Evolutionary conservation across 2,329 filamentous ascomycete species (phyloP).

Genomic region (Xylogone sp.): DNA sequence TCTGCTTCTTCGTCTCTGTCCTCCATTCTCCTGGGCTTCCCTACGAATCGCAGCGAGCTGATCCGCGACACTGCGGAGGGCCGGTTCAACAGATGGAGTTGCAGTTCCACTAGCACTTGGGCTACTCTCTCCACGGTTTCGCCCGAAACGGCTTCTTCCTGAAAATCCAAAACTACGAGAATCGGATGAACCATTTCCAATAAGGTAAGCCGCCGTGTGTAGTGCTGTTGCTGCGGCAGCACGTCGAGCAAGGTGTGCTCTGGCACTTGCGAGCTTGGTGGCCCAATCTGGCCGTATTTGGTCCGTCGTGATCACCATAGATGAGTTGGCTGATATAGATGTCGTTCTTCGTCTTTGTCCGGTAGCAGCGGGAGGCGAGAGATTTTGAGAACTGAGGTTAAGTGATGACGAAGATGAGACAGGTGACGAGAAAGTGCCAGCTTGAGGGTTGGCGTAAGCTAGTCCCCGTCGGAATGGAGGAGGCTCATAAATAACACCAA

Average conservation of each 20-base stretch:
- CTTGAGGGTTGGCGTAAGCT: constrained; percentile 54
- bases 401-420: constrained; percentile 87
- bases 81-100: constrained; percentile 20
- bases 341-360: constrained; percentile 52
- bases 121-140: constrained; percentile 23
- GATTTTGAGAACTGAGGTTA: constrained; percentile 43
- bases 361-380: constrained; percentile 9
- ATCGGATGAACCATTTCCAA: constrained; percentile 50
- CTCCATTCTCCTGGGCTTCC: constrained; percentile 29
- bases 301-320: constrained; percentile 88
- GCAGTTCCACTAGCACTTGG: constrained; percentile 27
- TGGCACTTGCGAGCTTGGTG: constrained; percentile 79
- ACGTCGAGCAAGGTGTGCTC: constrained; percentile 78
- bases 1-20: constrained; percentile 43
- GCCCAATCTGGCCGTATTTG: constrained; percentile 92
- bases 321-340: constrained; percentile 76
- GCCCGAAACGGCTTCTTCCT: constrained; percentile 23
- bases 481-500: constrained; percentile 91
- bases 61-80: constrained; percentile 21
- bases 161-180: constrained; percentile 26
- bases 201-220: constrained; percentile 91
- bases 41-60: constrained; percentile 19
- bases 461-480: constrained; percentile 86
- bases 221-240: constrained; percentile 91
- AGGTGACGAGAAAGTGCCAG: constrained; percentile 56